A percentile compares a stretch with the other conserved stretches of the same genome.
These are phyloP conservation scores for Picea engelmannii DNA, from an alignment of 83 land plant genomes.

Conservation along the genomic window DNA sequence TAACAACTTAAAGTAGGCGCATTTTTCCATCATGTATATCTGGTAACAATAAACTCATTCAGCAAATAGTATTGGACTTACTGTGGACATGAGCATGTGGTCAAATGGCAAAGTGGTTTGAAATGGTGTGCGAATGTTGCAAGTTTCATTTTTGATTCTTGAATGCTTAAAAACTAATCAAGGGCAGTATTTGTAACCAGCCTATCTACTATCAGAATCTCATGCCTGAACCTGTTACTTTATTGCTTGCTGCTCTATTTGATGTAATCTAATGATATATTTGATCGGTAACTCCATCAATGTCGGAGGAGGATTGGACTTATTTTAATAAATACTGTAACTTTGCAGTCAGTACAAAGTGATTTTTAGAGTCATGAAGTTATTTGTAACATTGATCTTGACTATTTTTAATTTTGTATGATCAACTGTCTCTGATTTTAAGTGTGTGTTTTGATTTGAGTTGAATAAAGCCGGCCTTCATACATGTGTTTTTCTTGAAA, in stretches of 20 bases:
- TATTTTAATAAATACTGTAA: background rate
- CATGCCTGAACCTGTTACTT: too few species aligned
- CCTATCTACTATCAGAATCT: too few species aligned
- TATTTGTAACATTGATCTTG: background rate
- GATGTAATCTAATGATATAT: background rate
- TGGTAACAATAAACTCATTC: too few species aligned
- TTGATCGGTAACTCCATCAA: background rate
- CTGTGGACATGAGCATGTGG: background rate
- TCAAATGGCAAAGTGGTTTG: background rate
- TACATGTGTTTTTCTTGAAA: conserved; percentile 7
- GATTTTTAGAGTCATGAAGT: background rate
- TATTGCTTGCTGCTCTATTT: too few species aligned
- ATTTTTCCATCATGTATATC: too few species aligned
- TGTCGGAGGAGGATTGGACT: background rate
- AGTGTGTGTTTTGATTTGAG: background rate
- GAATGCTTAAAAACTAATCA: background rate
- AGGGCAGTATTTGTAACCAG: too few species aligned
- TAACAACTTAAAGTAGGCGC: too few species aligned
- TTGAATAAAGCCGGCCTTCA: background rate
- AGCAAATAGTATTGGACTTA: too few species aligned
- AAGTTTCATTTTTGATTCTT: background rate
- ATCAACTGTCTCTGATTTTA: background rate
- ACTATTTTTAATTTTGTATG: background rate
- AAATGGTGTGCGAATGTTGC: background rate
- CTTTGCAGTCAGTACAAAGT: background rate